Evolutionary conservation across 305 asterid species (phyloP).

Genomic region (Lippia alba): DNA sequence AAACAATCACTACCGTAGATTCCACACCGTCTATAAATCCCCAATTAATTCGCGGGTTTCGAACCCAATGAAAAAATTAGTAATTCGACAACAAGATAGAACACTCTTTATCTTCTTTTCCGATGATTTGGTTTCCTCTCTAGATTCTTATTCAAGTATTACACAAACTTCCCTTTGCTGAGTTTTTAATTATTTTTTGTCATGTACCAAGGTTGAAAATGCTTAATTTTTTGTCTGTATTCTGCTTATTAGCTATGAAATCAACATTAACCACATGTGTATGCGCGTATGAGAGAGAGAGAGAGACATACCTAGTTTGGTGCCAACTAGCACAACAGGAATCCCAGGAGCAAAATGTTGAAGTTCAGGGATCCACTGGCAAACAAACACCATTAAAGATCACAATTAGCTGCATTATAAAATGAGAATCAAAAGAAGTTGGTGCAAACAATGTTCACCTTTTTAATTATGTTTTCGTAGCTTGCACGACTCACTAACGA

Average conservation of each 20-base stretch:
- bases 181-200: too few species aligned
- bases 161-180: too few species aligned
- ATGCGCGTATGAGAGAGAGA: background rate
- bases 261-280: too few species aligned
- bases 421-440: constrained; percentile 3
- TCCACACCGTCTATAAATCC: background rate
- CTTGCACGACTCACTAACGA: constrained; percentile 78
- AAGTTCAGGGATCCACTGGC: constrained; percentile 87
- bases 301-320: constrained; percentile 58
- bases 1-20: constrained; percentile 2
- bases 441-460: constrained; percentile 44
- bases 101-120: too few species aligned
- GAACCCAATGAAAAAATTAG: too few species aligned
- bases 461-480: constrained; percentile 70
- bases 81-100: too few species aligned
- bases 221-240: too few species aligned
- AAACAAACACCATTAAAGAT: constrained; percentile 32
- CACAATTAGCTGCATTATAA: background rate
- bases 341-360: constrained; percentile 77
- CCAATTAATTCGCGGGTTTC: background rate
- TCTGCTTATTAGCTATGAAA: too few species aligned
- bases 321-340: constrained; percentile 74
- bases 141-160: too few species aligned
- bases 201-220: too few species aligned
- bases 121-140: too few species aligned